Evolutionary conservation across 2,329 filamentous ascomycete species (phyloP).

Genomic region (Coniochaeta ligniaria): DNA sequence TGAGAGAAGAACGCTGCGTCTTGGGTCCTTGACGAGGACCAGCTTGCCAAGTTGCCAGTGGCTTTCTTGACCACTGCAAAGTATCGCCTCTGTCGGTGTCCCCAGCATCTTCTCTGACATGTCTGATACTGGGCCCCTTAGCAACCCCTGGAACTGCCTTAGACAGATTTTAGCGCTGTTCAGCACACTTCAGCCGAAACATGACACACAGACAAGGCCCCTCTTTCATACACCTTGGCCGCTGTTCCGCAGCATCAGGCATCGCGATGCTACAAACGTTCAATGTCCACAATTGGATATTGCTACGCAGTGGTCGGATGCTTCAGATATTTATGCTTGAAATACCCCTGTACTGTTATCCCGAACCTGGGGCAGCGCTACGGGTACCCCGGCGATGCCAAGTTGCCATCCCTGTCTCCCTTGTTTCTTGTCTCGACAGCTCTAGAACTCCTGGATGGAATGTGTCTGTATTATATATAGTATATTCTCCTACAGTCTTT

Average conservation of each 20-base stretch:
- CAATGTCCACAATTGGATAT: background rate
- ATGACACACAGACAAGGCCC: background rate
- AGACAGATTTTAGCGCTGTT: background rate
- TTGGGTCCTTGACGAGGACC: too few relatives aligned
- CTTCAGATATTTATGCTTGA: background rate
- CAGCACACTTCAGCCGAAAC: background rate
- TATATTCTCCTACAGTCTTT: background rate
- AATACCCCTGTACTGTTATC: background rate
- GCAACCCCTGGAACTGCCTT: background rate
- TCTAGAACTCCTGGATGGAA: background rate
- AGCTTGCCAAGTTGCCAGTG: too few relatives aligned
- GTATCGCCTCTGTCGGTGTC: background rate
- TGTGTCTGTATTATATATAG: background rate
- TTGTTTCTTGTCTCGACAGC: background rate
- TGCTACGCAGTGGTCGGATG: background rate
- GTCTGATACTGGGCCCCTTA: background rate
- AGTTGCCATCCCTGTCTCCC: background rate
- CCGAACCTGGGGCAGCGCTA: background rate
- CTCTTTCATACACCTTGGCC: background rate
- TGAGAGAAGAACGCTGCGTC: too few relatives aligned
- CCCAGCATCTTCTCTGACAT: background rate
- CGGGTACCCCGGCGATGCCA: background rate
- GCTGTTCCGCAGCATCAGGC: background rate
- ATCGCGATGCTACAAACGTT: background rate
- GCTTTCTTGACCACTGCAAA: background rate